Base-by-base conservation (phyloP, 116 monocot species). In the Posidonia oceanica region DNA sequence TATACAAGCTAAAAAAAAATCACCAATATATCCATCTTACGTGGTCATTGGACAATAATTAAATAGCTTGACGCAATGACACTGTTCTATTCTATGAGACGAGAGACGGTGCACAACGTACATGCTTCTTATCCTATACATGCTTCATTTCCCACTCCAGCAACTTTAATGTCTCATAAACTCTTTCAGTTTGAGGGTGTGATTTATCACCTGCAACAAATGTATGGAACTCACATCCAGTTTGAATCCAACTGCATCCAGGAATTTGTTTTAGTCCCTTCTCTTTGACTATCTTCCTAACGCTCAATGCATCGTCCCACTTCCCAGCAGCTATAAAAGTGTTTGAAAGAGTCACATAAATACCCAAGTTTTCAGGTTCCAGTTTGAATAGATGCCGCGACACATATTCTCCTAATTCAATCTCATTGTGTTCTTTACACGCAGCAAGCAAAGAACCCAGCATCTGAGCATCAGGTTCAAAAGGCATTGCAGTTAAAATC, bases 401-500 rank as follows among this genome's bases (percentile, higher is more conserved):
- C 11, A 41, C 39, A 39, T 20, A 60, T 16, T 71, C 21, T 15
- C 29, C 29, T 29, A 29, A 29, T 29, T 29, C 29, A 29, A 29
- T 29, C 29, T 52, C 6, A 14, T 37, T 12, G 52, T 80, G 61
- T 10, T 63, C 65, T 54, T 73, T 77, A 23, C 80, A 84, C 17
- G 80, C 74, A 36, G 54, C 65, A 14, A 84, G 48, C 8, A 80
- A 67, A 51, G 59, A 67, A 5, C 84, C 71, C 14, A 68, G 55
- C 8, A 77, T 74, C 22, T 69, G 59, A n/a, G 63, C 22, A 63
- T 86, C 83, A 4, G 77, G 75, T 20, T 4, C 36, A 65, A 80
- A 61, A 2, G 77, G 83, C 80, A 83, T 83, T 5, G 11, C 64
- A 16, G 10, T 75, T 3, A 86, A 66, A 71, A 7, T n/a, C n/a